Evolutionary conservation across 1,284 basidiomycete species (phyloP), one percentile per base, ranked within the genome.

Genomic region (Inonotus obliquus): DNA sequence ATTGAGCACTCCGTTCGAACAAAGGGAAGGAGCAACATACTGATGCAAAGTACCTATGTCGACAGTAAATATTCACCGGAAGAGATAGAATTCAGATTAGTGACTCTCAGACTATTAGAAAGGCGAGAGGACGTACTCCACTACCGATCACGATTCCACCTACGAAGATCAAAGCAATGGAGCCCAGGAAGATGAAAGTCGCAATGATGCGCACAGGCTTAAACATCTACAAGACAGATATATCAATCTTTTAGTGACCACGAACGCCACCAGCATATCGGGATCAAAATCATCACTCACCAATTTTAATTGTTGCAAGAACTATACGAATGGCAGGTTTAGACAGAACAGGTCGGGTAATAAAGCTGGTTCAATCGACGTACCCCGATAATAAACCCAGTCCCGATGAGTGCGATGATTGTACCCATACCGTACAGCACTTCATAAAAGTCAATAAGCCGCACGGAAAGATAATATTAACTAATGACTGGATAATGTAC

Each of bases 121-220:
- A 32, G n/a, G 45, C 9, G 3, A 23, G 13, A 21, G 47, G 4
- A 80, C 86, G 63, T 67, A 89, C 88, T 65, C 84, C 85, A 70
- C 78, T 91, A 37, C 69, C 45, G 27, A 93, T 71, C 35, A 87
- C 87, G 72, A 94, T 94, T 2, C 92, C 93, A 35, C 83, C 85
- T 37, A 95, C 83, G 63, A 95, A 92, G 51, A 92, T 86, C 65
- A 94, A 79, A 14, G 74, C 86, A 67, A 95, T 91, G 19, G 87
- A 85, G 1, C 74, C 86, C 2, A 97, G 71, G 74, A 97, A 86
- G 38, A 96, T 71, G 61, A 94, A 72, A 0, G 92, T 87, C 0
- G 95, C 94, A 11, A 91, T 76, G n/a, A 96, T 76, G 59, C 94
- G 89, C 23, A 96, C 84, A 54, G 92, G 89, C 74, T 95, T 94